These are phyloP conservation scores for Gossypium davidsonii DNA, from an alignment of 441 rosid genomes.

Conservation along the genomic window DNA sequence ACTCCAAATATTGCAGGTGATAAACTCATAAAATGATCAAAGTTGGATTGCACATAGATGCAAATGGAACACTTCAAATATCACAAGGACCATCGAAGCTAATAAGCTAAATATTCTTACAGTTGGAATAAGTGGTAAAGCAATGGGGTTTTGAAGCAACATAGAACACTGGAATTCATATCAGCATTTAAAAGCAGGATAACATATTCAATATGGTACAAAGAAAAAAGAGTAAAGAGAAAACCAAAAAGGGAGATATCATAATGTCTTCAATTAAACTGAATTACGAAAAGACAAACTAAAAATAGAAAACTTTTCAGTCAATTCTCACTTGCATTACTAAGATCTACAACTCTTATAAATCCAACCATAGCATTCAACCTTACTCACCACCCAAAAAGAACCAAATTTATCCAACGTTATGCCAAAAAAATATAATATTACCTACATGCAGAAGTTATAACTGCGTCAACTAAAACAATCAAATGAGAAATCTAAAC, in stretches of 20 bases:
- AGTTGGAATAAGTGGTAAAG: background rate
- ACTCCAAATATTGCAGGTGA: too few relatives aligned
- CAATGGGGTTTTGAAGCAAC: background rate
- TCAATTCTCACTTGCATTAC: background rate
- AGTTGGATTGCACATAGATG: too few relatives aligned
- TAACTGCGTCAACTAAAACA: background rate
- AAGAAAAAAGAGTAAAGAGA: background rate
- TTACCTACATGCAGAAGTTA: background rate
- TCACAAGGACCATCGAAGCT: background rate
- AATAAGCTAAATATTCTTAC: background rate
- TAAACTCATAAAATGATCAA: too few relatives aligned
- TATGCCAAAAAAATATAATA: background rate
- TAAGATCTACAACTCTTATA: background rate
- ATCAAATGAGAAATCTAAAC: background rate
- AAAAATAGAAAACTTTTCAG: background rate
- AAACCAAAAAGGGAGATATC: background rate
- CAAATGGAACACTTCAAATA: too few relatives aligned
- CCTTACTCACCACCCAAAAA: background rate
- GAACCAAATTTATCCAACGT: background rate
- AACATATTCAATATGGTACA: background rate
- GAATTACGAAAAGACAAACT: background rate
- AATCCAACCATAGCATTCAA: background rate
- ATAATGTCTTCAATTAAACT: slow-evolving; percentile 6
- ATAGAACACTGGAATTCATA: background rate
- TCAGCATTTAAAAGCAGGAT: background rate